These are phyloP conservation scores for Clarireedia monteithiana DNA, from an alignment of 2,329 filamentous ascomycete genomes.

Conservation along the genomic window DNA sequence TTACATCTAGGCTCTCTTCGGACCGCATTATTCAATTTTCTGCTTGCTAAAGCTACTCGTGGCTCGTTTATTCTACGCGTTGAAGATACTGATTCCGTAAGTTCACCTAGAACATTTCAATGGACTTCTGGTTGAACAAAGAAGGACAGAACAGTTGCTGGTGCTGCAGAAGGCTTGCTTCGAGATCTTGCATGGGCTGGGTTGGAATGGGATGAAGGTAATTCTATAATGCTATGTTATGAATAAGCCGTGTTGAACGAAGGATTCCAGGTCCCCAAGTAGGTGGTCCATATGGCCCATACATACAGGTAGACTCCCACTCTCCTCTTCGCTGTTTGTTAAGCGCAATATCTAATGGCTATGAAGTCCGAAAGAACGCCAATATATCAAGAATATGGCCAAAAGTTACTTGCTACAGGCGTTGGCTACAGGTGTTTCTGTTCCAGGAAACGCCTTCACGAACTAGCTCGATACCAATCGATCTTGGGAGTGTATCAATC, in stretches of 20 bases:
- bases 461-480: conserved; percentile 55
- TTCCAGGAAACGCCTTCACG: conserved; percentile 59
- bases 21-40: conserved; percentile 91
- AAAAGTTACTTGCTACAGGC: conserved; percentile 59
- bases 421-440: conserved; percentile 95
- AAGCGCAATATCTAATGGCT: not conserved
- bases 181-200: conserved; percentile 84
- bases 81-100: conserved; percentile 89
- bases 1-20: conserved; percentile 86
- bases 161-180: conserved; percentile 70
- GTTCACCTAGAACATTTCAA: conserved; percentile 5
- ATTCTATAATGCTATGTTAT: conserved; percentile 5
- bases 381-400: conserved; percentile 64
- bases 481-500: conserved; percentile 49
- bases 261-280: conserved; percentile 58
- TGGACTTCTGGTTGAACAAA: conserved; percentile 23
- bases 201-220: conserved; percentile 86
- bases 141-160: conserved; percentile 62
- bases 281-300: conserved; percentile 76
- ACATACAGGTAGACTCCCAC: conserved; percentile 57
- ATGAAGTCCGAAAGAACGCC: conserved; percentile 66
- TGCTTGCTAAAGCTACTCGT: conserved; percentile 79
- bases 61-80: conserved; percentile 87
- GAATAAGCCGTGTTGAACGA: conserved; percentile 2
- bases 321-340: conserved; percentile 9